phyloP scores from a whole-genome alignment of 208 protist genomes.

The Balamuthia mandrillaris region DNA sequence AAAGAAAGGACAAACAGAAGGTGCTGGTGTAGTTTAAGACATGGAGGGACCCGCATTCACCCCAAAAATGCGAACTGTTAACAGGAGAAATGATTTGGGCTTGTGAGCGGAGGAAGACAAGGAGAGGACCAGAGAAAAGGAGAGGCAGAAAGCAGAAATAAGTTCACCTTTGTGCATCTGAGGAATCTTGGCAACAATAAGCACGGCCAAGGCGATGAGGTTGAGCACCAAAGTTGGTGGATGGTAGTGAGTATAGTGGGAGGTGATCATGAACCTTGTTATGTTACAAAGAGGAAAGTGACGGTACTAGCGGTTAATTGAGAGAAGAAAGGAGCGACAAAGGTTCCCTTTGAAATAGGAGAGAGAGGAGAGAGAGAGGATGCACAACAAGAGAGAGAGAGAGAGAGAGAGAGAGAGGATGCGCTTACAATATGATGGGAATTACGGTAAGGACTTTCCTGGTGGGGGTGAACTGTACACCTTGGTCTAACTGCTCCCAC shows the following conservation, averaged over 20 bases:
- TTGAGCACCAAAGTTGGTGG: slow-evolving; percentile 19
- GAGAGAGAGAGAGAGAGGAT: background rate
- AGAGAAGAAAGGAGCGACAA: too few relatives aligned
- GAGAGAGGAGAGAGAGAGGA: background rate
- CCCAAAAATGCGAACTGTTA: background rate
- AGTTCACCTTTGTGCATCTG: slow-evolving; percentile 50
- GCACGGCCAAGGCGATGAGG: slow-evolving; percentile 8
- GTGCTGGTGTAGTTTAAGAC: background rate
- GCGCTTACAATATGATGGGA: slow-evolving; percentile 47
- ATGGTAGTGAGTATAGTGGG: slow-evolving; percentile 37
- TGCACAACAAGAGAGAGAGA: background rate
- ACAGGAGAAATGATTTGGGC: too few relatives aligned
- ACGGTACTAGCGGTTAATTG: too few relatives aligned
- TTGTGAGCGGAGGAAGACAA: too few relatives aligned
- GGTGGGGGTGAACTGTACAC: slow-evolving; percentile 41
- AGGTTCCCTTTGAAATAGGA: too few relatives aligned
- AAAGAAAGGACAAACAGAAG: slow-evolving; percentile 11
- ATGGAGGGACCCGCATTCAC: background rate
- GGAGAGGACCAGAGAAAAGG: too few relatives aligned
- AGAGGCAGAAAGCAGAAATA: too few relatives aligned
- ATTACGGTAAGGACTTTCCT: slow-evolving; percentile 51
- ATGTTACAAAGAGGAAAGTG: too few relatives aligned
- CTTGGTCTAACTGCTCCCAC: slow-evolving; percentile 58
- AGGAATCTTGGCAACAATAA: slow-evolving; percentile 44
- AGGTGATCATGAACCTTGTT: slow-evolving; percentile 41